Evolutionary conservation across 2,329 filamentous ascomycete genomes (phyloP).

Genomic region (Fusarium sp.): DNA sequence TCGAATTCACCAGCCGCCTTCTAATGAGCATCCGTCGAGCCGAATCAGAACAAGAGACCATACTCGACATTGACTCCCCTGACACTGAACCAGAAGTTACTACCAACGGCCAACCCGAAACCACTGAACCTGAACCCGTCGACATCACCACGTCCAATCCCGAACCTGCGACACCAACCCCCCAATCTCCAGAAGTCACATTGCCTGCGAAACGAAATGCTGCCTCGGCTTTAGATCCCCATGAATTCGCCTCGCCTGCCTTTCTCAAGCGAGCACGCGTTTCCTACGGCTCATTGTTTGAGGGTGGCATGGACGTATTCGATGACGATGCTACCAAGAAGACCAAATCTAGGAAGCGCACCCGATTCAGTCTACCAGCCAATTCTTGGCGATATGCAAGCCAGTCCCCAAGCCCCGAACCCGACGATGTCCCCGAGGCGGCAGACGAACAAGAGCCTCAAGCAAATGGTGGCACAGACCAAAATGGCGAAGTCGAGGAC

Average conservation of each 20-base stretch:
- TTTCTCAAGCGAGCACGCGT: constrained; percentile 78
- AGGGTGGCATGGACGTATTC: constrained; percentile 73
- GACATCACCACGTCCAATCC: constrained; percentile 16
- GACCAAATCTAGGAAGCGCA: constrained; percentile 67
- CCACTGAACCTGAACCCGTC: background rate
- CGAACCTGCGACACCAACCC: constrained; percentile 31
- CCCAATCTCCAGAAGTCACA: constrained; percentile 31
- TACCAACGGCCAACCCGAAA: constrained; percentile 32
- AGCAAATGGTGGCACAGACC: constrained; percentile 1
- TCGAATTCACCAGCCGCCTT: constrained; percentile 65
- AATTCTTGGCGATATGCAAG: constrained; percentile 80
- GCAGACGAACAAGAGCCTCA: constrained; percentile 19
- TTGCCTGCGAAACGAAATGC: constrained; percentile 50
- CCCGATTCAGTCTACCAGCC: constrained; percentile 73
- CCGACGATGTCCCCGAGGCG: constrained; percentile 50
- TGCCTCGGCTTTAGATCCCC: constrained; percentile 52
- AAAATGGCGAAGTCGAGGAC: constrained; percentile 22
- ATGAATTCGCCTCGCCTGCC: constrained; percentile 79
- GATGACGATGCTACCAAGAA: constrained; percentile 65
- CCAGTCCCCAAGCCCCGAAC: constrained; percentile 76
- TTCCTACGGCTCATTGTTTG: constrained; percentile 75
- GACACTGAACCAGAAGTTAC: constrained; percentile 31
- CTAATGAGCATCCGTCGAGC: constrained; percentile 55
- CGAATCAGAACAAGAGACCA: constrained; percentile 59
- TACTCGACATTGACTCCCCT: constrained; percentile 63